Evolutionary conservation across 176 grass and related monocot genomes (phyloP), one percentile per base, ranked within the genome.

Genomic region (Rhynchospora tenuis): DNA sequence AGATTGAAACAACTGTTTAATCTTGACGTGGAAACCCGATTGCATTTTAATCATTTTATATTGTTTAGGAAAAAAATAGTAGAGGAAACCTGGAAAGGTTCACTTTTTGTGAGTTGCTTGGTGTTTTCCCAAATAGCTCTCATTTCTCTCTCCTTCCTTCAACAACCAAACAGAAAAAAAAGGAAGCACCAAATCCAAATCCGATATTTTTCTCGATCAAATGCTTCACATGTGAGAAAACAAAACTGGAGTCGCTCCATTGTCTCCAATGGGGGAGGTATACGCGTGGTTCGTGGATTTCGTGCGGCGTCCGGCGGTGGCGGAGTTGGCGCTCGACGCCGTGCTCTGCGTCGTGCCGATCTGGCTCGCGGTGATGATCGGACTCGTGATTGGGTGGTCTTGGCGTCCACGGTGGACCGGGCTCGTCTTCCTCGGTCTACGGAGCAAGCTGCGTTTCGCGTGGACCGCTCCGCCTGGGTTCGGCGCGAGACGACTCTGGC

Each of bases 291-390:
- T 89, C 13, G 56, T 86, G 76, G 96, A 78, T 75, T 83, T 99
- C 23, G 81, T 99, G 86, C 90, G 89, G 8, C 83, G 86, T 1
- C 91, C 96, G 2, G 91, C 85, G 42, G 88, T 95, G 88, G 93
- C 84, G 86, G 96, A 95, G 88, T 86, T 93, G 86, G 89, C 93
- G 52, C 78, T 99, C 9, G 96, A 99, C 83, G 85, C 90, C 73
- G 78, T 99, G 68, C 93, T 99, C 0, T 99, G 96, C 85, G 88
- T 86, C 46, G 93, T 93, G 89, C 96, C 96, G 93, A 99, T 99
- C 93, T 99, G 96, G 96, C 86, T 88, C 64, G 96, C 96, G 38
- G 93, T 99, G 75, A 99, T 95, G 96, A 95, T 99, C 86, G 96
- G 96, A 0, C 86, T 95, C 64, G 81, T 60, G 58, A 89, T 99